Evolutionary conservation across 2,329 filamentous ascomycete genomes (phyloP).

Genomic region (Nothophaeocryptopus gaeumannii): DNA sequence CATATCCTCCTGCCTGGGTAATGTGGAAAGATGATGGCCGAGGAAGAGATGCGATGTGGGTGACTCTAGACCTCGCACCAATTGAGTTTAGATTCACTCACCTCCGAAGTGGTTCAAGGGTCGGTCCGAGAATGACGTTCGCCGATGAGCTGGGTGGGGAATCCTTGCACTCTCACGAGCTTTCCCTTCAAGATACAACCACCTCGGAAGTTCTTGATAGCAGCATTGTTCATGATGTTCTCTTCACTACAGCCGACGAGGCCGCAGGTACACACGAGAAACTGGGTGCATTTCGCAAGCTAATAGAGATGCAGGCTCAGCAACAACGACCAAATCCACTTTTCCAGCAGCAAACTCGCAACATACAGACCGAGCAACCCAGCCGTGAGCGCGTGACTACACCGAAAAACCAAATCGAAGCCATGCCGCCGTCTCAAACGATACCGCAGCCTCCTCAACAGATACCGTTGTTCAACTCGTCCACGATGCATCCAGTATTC

Average conservation of each 20-base stretch:
- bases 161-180: conserved; percentile 4
- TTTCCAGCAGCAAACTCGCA: conserved; percentile 33
- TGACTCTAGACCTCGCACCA: too few species aligned
- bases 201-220: conserved; percentile 9
- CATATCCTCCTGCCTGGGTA: conserved; percentile 5
- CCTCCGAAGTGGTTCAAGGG: background rate
- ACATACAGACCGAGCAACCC: conserved; percentile 27
- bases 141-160: background rate
- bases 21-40: too few species aligned
- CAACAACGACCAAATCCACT: conserved; percentile 16
- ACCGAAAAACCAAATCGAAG: conserved; percentile 49
- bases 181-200: conserved; percentile 6
- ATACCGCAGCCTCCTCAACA: conserved; percentile 3
- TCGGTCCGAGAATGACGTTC: conserved; percentile 7
- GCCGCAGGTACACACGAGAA: conserved; percentile 13
- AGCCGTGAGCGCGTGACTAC: conserved; percentile 11
- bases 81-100: too few species aligned
- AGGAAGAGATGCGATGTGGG: too few species aligned
- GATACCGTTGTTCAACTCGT: conserved; percentile 49
- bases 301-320: conserved; percentile 12
- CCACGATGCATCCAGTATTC: conserved; percentile 70
- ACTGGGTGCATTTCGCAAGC: background rate
- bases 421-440: conserved; percentile 41
- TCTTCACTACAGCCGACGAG: conserved; percentile 15
- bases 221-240: conserved; percentile 13